Conservation (phyloP, 352 stramenopile genomes). For the Phytophthora foliorum region DNA sequence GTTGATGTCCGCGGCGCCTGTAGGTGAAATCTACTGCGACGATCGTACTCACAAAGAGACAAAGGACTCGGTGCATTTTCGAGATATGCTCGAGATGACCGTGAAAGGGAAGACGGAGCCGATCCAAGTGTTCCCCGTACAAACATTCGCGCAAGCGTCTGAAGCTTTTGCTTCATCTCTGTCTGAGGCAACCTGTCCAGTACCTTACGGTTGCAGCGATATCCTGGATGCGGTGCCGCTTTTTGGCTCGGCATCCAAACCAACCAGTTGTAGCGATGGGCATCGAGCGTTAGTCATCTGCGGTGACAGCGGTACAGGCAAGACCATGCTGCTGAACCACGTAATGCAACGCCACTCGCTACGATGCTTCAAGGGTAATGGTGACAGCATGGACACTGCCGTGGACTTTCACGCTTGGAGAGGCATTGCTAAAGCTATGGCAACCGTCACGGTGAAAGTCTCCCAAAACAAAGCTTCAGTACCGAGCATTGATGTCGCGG, state of each 20-base stretch:
- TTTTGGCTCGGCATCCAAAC: conserved; percentile 43
- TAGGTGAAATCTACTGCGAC: conserved; percentile 81
- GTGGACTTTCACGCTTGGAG: conserved; percentile 71
- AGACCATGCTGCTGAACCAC: conserved; percentile 74
- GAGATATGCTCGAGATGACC: conserved; percentile 48
- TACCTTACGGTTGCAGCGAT: conserved; percentile 60
- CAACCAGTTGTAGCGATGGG: conserved; percentile 9
- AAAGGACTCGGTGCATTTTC: conserved; percentile 66
- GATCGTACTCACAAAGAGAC: conserved; percentile 68
- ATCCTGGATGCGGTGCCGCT: conserved; percentile 60
- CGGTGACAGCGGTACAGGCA: conserved; percentile 68
- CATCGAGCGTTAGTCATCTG: conserved; percentile 67
- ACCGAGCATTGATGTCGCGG: conserved; percentile 16
- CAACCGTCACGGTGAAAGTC: conserved; percentile 20
- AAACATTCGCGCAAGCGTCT: conserved; percentile 16
- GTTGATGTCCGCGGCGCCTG: conserved; percentile 72
- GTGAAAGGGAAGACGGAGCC: conserved; percentile 72
- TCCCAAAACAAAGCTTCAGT: conserved; percentile 22
- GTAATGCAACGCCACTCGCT: conserved; percentile 58
- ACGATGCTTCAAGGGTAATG: conserved; percentile 62
- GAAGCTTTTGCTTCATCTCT: conserved; percentile 2
- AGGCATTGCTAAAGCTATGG: conserved; percentile 42
- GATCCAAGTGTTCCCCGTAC: conserved; percentile 62
- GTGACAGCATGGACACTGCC: conserved; percentile 66
- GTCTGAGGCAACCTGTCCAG: conserved; percentile 19